phyloP scores from a whole-genome alignment of 108 stramenopile species.

The Asterionellopsis glacialis region DNA sequence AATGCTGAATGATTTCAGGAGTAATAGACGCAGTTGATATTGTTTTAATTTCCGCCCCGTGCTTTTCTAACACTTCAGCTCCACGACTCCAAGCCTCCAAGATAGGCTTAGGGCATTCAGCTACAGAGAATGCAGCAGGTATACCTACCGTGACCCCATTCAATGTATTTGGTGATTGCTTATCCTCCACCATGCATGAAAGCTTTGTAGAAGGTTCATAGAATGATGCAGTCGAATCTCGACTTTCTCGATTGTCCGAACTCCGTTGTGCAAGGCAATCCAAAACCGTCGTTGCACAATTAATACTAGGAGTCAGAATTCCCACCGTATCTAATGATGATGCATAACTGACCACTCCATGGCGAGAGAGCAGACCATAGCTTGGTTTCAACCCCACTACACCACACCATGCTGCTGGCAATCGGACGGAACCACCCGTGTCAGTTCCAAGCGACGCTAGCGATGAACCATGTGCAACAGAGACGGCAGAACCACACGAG shows the following conservation, averaged over 20 bases:
- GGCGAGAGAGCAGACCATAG: conserved; percentile 86
- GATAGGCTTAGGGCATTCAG: conserved; percentile 60
- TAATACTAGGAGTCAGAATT: conserved; percentile 57
- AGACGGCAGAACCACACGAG: conserved; percentile 88
- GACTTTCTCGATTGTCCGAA: neutral
- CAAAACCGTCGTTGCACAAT: conserved; percentile 54
- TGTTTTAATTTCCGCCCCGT: conserved; percentile 55
- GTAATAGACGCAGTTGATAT: conserved; percentile 47
- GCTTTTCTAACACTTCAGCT: conserved; percentile 37
- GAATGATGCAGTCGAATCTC: conserved; percentile 55
- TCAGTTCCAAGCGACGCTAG: conserved; percentile 91
- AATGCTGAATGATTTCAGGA: conserved; percentile 57
- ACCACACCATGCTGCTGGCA: conserved; percentile 94
- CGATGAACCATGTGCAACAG: conserved; percentile 83
- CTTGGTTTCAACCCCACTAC: conserved; percentile 95
- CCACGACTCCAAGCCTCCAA: conserved; percentile 44
- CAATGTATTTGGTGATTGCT: neutral
- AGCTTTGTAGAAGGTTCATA: conserved; percentile 1
- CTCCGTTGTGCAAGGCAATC: conserved; percentile 32
- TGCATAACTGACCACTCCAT: conserved; percentile 95
- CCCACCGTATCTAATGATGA: conserved; percentile 93
- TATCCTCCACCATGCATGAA: neutral
- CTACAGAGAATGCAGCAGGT: conserved; percentile 71
- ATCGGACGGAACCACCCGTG: conserved; percentile 95
- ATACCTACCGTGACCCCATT: conserved; percentile 52